Percentiles rank a stretch among this genome's conserved stretches.
Evolutionary conservation across 2,329 filamentous ascomycete genomes (phyloP).

Genomic region (Teratosphaeria zuluensis): DNA sequence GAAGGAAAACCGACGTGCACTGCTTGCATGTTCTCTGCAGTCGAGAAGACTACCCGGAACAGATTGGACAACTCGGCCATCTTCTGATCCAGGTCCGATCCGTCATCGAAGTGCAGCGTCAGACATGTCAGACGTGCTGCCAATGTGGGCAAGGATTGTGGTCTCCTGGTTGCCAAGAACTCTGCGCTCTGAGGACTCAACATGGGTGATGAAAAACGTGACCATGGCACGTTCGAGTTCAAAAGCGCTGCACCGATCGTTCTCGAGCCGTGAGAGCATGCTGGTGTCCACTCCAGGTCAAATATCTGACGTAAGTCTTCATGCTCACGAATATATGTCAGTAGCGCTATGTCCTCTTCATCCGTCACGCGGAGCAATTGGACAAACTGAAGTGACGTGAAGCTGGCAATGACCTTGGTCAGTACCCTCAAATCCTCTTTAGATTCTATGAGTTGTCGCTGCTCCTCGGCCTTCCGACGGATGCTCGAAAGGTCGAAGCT

Average conservation of each 20-base stretch:
- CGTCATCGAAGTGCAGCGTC: slow-evolving; percentile 54
- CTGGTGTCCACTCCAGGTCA: slow-evolving; percentile 50
- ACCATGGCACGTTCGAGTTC: slow-evolving; percentile 44
- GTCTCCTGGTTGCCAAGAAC: slow-evolving; percentile 39
- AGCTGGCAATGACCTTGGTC: slow-evolving; percentile 46
- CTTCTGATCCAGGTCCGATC: slow-evolving; percentile 45
- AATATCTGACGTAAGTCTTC: slow-evolving; percentile 36
- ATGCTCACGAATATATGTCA: slow-evolving; percentile 42
- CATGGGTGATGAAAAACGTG: slow-evolving; percentile 53
- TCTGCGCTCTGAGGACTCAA: slow-evolving; percentile 51
- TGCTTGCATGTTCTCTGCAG: slow-evolving; percentile 51
- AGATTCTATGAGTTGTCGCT: slow-evolving; percentile 41
- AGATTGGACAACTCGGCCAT: slow-evolving; percentile 49
- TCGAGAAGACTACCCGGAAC: slow-evolving; percentile 49
- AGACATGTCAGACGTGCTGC: slow-evolving; percentile 51
- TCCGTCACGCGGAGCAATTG: slow-evolving; percentile 56
- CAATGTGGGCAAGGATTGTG: slow-evolving; percentile 40
- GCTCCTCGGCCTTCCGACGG: slow-evolving; percentile 39
- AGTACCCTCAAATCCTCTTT: slow-evolving; percentile 44
- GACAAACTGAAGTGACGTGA: slow-evolving; percentile 53
- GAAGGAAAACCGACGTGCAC: slow-evolving; percentile 57
- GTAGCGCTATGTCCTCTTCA: slow-evolving; percentile 45
- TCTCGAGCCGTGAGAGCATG: slow-evolving; percentile 52
- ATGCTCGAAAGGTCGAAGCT: slow-evolving; percentile 24
- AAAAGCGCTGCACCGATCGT: slow-evolving; percentile 50